These are phyloP conservation scores for Micractinium conductrix DNA, from an alignment of 139 green algal genomes.

Conservation along the genomic window DNA sequence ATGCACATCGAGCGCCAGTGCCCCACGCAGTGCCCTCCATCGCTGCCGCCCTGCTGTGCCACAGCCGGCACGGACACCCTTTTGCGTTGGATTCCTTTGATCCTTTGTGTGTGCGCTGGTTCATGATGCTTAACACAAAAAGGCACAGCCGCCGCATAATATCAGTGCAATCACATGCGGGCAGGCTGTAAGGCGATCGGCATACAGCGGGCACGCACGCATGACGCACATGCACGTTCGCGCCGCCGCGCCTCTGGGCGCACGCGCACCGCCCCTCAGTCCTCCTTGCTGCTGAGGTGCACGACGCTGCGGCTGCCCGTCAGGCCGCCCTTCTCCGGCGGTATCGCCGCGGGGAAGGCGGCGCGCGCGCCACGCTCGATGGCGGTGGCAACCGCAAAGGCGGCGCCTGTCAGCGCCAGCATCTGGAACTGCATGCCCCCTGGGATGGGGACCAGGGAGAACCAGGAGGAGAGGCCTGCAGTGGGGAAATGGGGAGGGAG, in stretches of 20 bases:
- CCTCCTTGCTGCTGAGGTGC: neutral
- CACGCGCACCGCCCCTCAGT: neutral
- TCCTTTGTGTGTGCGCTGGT: too few species aligned
- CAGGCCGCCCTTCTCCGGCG: slow-evolving; percentile 43
- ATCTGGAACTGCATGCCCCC: slow-evolving; percentile 37
- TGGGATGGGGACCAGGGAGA: slow-evolving; percentile 50
- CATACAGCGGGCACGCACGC: too few species aligned
- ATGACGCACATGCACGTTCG: too few species aligned
- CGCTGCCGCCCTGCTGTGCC: too few species aligned
- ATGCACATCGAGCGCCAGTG: too few species aligned
- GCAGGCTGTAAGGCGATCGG: too few species aligned
- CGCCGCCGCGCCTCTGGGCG: neutral
- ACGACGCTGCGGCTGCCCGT: neutral
- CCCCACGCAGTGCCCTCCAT: too few species aligned
- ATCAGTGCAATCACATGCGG: too few species aligned
- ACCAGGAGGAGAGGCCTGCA: slow-evolving; percentile 43
- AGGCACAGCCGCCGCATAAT: too few species aligned
- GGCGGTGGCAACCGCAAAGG: neutral
- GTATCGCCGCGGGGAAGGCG: slow-evolving; percentile 44
- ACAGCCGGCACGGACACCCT: too few species aligned
- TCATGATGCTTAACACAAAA: too few species aligned
- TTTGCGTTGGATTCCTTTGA: too few species aligned
- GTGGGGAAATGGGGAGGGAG: neutral
- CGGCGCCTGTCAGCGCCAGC: slow-evolving; percentile 5
- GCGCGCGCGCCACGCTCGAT: slow-evolving; percentile 40